phyloP scores from a whole-genome alignment of 1,284 basidiomycete genomes.

The Microbotryum saponariae region DNA sequence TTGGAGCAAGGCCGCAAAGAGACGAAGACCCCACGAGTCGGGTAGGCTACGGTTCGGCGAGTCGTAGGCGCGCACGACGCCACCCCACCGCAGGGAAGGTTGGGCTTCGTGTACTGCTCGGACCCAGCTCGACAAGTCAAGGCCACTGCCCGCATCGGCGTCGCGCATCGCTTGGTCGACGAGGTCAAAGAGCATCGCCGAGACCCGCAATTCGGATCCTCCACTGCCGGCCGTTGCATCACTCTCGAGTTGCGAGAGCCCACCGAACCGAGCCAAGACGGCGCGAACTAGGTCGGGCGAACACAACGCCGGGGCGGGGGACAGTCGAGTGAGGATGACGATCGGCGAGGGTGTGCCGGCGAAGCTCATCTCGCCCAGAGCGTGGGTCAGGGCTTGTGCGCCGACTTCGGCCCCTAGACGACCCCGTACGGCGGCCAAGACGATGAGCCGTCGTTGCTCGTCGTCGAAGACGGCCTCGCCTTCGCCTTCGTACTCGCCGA shows the following conservation, averaged over 20 bases:
- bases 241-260: conserved; percentile 36
- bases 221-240: conserved; percentile 2
- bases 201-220: conserved; percentile 19
- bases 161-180: conserved; percentile 23
- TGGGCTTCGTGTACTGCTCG: conserved; percentile 27
- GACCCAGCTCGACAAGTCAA: conserved; percentile 16
- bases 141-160: conserved; percentile 14
- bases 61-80: conserved; percentile 69
- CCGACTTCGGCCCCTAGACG: conserved; percentile 37
- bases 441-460: conserved; percentile 34
- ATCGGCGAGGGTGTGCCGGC: conserved; percentile 11
- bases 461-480: conserved; percentile 32
- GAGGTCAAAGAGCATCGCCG: conserved; percentile 22
- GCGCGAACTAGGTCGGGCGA: conserved; percentile 56
- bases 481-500: conserved; percentile 31
- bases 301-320: conserved; percentile 28
- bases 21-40: conserved; percentile 69
- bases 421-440: conserved; percentile 36
- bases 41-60: conserved; percentile 66
- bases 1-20: conserved; percentile 66
- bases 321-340: conserved; percentile 25
- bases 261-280: conserved; percentile 61
- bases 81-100: conserved; percentile 52
- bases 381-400: conserved; percentile 35
- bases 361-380: conserved; percentile 36